Evolutionary conservation across 78 protist species (phyloP), one percentile per base, ranked within the genome.

Genomic region (Dictyostelium capitatum): DNA sequence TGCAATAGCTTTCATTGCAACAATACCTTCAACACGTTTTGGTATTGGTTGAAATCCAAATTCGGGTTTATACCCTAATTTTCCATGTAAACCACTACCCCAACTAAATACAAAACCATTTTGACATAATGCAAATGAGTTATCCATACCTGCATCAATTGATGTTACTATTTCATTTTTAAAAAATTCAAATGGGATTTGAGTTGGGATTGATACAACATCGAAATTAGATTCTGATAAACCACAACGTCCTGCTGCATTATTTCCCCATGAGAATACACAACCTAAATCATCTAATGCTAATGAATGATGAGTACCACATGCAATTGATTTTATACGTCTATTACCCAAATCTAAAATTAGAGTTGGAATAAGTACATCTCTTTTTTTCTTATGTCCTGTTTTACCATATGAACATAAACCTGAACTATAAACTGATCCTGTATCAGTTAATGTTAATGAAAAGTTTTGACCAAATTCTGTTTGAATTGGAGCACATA

Each of bases 381-480:
- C 90, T 8, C 23, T 53, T 25, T 83, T 83, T 69, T 41, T 54
- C 3, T n/a, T 6, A 1, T 72, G 90, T 1, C 90, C 90, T 1
- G 72, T 11, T 48, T 75, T 72, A 72, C 79, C 54, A 72, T 72
- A 72, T 1, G 25, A 17, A 46, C 30, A 72, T 19, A 43, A 4
- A 10, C 74, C 74, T n/a, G n/a, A 84, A 51, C 80, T 64, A 51
- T 87, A 87, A 0, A 87, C 78, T 10, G 25, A 2, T 11, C 93
- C 93, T 11, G 93, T 87, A 77, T 87, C 93, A 0, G 84, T 87
- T 37, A 87, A n/a, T n/a, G 48, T 32, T 74, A 87, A 23, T 12
- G 53, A 47, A 77, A 77, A 87, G 25, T 87, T 87, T 15, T 43
- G 56, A 10, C 93, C 93, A 64, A 64, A 87, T 32, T 51, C 30